A percentile compares a stretch with the other conserved stretches of the same genome.
These are phyloP conservation scores for Cicer cuneatum DNA, from an alignment of 306 rosid species.

Conservation along the genomic window DNA sequence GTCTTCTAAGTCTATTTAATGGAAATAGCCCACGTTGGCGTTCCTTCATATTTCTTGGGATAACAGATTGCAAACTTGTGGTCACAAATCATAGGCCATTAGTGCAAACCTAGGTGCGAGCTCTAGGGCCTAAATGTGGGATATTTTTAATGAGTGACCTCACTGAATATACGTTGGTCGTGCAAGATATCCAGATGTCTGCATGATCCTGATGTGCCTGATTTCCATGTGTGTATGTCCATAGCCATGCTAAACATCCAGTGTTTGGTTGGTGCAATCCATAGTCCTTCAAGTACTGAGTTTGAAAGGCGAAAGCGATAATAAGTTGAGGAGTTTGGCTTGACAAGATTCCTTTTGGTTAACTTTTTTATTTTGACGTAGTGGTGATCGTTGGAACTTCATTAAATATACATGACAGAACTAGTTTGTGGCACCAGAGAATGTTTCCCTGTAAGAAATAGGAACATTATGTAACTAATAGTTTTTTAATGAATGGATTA, in stretches of 20 bases:
- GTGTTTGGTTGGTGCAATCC: too few relatives aligned
- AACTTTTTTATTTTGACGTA: slow-evolving; percentile 14
- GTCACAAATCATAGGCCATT: background rate
- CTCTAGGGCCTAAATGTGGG: background rate
- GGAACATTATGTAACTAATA: slow-evolving; percentile 1
- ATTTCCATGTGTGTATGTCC: too few relatives aligned
- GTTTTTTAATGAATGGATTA: background rate
- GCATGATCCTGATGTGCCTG: too few relatives aligned
- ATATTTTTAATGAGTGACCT: background rate
- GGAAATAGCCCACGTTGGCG: background rate
- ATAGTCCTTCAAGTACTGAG: too few relatives aligned
- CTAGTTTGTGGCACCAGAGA: slow-evolving; percentile 7
- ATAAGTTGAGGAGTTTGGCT: too few relatives aligned
- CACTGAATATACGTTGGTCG: too few relatives aligned
- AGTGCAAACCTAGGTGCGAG: background rate
- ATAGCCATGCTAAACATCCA: too few relatives aligned
- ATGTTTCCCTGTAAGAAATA: background rate
- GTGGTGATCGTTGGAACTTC: slow-evolving; percentile 17
- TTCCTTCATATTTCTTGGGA: background rate
- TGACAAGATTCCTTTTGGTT: slow-evolving; percentile 3
- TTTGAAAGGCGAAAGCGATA: too few relatives aligned
- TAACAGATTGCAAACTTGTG: background rate
- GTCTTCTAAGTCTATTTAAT: background rate
- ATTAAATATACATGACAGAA: slow-evolving; percentile 4
- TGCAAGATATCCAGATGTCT: too few relatives aligned